These are phyloP conservation scores for Myriosclerotinia curreyana DNA, from an alignment of 2,329 filamentous ascomycete species.

Conservation along the genomic window DNA sequence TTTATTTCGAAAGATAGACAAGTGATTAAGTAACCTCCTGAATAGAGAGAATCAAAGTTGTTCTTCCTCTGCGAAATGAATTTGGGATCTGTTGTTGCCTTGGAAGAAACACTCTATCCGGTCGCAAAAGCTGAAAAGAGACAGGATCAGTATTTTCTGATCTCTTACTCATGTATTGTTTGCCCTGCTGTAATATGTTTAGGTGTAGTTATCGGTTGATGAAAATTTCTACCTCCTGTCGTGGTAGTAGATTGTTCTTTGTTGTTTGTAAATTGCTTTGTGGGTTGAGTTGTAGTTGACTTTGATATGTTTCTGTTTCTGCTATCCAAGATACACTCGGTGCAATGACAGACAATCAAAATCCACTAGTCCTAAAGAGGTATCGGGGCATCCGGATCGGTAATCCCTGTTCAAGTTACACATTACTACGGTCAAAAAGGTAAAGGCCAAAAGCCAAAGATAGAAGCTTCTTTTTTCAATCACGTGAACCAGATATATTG, in stretches of 20 bases:
- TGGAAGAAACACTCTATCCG: background rate
- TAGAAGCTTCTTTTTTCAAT: too few species aligned
- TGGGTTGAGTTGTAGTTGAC: constrained; percentile 14
- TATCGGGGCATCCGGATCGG: background rate
- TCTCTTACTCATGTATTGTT: background rate
- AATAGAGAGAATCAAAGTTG: background rate
- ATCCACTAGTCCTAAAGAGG: background rate
- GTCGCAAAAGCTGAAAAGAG: constrained; percentile 10
- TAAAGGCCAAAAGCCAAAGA: too few species aligned
- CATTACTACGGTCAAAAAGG: too few species aligned
- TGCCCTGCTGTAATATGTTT: background rate
- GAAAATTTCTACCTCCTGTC: background rate
- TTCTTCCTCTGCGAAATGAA: too few species aligned
- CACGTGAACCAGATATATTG: too few species aligned
- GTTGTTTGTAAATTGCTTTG: constrained; percentile 5
- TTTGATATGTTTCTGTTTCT: constrained; percentile 10
- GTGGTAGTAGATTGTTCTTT: constrained; percentile 10
- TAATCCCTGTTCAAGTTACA: background rate
- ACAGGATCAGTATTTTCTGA: background rate
- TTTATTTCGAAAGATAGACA: background rate
- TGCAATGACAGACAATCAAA: constrained; percentile 2
- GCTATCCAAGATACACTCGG: constrained; percentile 3
- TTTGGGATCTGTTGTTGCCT: background rate
- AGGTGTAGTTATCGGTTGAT: background rate
- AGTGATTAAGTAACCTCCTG: background rate